phyloP scores from a whole-genome alignment of 1,139 yeast species.

The Taphrina pruni region DNA sequence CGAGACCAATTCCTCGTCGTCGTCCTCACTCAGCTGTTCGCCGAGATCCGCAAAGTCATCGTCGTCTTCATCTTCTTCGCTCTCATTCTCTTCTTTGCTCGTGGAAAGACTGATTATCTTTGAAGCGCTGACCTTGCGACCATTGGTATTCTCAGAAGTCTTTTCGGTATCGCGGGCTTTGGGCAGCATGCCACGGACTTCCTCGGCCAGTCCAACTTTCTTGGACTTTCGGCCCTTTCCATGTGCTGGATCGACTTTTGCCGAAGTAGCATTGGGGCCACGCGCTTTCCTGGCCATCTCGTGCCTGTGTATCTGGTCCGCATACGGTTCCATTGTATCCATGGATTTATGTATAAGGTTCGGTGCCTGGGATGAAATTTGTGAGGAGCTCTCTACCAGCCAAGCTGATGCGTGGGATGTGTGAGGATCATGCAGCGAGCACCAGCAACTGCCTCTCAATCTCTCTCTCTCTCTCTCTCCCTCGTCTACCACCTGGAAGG shows the following conservation, averaged over 20 bases:
- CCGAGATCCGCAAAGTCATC: slow-evolving; percentile 45
- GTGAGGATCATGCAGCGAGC: no score
- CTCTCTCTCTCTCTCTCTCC: no score
- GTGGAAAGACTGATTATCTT: slow-evolving; percentile 29
- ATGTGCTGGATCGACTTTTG: slow-evolving; percentile 34
- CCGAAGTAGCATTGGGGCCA: slow-evolving; percentile 39
- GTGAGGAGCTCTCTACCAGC: slow-evolving; percentile 15
- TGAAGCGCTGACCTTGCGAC: slow-evolving; percentile 36
- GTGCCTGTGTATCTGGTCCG: background rate
- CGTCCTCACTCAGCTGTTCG: slow-evolving; percentile 37
- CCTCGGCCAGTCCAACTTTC: slow-evolving; percentile 38
- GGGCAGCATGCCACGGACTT: slow-evolving; percentile 37
- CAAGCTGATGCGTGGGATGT: no score
- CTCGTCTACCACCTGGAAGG: no score
- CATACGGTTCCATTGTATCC: background rate
- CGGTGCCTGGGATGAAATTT: slow-evolving; percentile 26
- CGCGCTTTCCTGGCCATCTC: slow-evolving; percentile 37
- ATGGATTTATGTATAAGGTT: background rate
- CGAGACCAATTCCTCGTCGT: slow-evolving; percentile 45
- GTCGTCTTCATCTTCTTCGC: slow-evolving; percentile 46
- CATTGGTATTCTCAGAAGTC: slow-evolving; percentile 14
- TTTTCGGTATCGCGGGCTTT: slow-evolving; percentile 23
- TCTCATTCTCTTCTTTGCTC: slow-evolving; percentile 43
- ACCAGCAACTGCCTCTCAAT: no score
- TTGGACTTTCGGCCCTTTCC: slow-evolving; percentile 29